phyloP scores from a whole-genome alignment of 1,139 yeast genomes.

The Spathaspora sp. region DNA sequence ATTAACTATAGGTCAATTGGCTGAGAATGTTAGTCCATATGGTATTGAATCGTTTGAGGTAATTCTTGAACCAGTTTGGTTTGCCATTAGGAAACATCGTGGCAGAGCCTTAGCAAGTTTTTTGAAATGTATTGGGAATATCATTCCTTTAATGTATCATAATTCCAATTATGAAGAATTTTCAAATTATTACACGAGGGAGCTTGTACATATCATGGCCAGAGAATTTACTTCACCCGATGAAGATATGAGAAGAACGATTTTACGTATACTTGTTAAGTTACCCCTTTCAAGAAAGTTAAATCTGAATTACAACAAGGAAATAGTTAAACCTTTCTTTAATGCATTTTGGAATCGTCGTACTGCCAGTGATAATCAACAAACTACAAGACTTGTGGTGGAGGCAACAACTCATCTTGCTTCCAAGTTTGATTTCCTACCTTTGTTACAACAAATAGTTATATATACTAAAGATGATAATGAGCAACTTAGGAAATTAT shows the following conservation, averaged over 20 bases:
- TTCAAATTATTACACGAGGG: slow-evolving; percentile 75
- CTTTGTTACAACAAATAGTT: slow-evolving; percentile 58
- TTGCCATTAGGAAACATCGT: slow-evolving; percentile 71
- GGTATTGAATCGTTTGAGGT: slow-evolving; percentile 86
- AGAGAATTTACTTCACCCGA: slow-evolving; percentile 83
- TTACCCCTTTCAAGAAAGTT: slow-evolving; percentile 35
- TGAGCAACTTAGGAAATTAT: slow-evolving; percentile 78
- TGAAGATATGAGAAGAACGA: slow-evolving; percentile 82
- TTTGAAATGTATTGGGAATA: slow-evolving; percentile 72
- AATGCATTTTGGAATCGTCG: slow-evolving; percentile 77
- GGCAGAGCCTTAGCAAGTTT: slow-evolving; percentile 80
- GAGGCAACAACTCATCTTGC: slow-evolving; percentile 74
- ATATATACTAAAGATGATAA: slow-evolving; percentile 74
- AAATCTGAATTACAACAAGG: slow-evolving; percentile 30
- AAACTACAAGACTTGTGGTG: slow-evolving; percentile 57
- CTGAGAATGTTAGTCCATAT: slow-evolving; percentile 85
- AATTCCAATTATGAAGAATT: slow-evolving; percentile 59
- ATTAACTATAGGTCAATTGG: slow-evolving; percentile 67
- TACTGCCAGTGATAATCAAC: slow-evolving; percentile 54
- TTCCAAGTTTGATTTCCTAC: slow-evolving; percentile 63
- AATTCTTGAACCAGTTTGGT: slow-evolving; percentile 74
- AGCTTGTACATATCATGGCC: slow-evolving; percentile 62
- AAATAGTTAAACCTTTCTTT: slow-evolving; percentile 64
- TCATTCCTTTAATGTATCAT: slow-evolving; percentile 80
- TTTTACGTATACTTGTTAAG: slow-evolving; percentile 42